These are phyloP conservation scores for Hypoxylon fragiforme DNA, from an alignment of 495 filamentous ascomycete species.

Conservation along the genomic window DNA sequence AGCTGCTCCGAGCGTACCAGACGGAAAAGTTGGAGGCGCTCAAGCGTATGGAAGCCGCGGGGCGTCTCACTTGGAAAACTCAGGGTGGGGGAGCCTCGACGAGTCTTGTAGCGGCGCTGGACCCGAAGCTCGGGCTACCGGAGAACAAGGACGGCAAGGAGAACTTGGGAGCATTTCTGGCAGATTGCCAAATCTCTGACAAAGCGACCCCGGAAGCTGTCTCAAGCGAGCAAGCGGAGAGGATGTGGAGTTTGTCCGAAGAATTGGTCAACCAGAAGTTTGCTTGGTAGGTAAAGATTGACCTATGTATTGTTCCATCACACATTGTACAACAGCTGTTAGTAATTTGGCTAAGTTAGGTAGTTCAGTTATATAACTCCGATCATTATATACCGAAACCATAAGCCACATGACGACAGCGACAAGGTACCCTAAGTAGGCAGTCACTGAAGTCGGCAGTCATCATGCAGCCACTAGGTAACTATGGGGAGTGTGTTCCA, in stretches of 20 bases:
- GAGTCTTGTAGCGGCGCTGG: slow-evolving; percentile 49
- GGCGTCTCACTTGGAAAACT: slow-evolving; percentile 27
- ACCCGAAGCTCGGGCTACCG: slow-evolving; percentile 42
- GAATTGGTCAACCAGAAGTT: slow-evolving; percentile 54
- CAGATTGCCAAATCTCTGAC: slow-evolving; percentile 47
- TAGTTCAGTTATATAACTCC: too few relatives aligned
- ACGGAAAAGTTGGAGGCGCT: slow-evolving; percentile 19
- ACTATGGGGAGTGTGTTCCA: too few relatives aligned
- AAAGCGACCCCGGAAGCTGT: slow-evolving; percentile 27
- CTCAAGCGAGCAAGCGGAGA: slow-evolving; percentile 50
- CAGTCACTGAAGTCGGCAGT: too few relatives aligned
- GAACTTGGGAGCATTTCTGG: slow-evolving; percentile 47
- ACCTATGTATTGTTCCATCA: too few relatives aligned
- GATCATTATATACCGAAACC: too few relatives aligned
- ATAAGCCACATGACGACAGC: too few relatives aligned
- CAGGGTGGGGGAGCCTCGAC: slow-evolving; percentile 47
- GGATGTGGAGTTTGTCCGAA: slow-evolving; percentile 54
- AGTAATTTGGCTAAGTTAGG: too few relatives aligned
- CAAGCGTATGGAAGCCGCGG: background rate
- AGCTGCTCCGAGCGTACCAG: slow-evolving; percentile 34
- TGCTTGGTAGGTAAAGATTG: slow-evolving; percentile 20
- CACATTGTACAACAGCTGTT: too few relatives aligned
- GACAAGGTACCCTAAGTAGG: too few relatives aligned
- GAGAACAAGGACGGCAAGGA: slow-evolving; percentile 36
- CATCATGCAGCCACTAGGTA: too few relatives aligned